A percentile compares a stretch with the other conserved stretches of the same genome.
Evolutionary conservation across 1,284 basidiomycete genomes (phyloP).

Genomic region (Caloboletus firmus): DNA sequence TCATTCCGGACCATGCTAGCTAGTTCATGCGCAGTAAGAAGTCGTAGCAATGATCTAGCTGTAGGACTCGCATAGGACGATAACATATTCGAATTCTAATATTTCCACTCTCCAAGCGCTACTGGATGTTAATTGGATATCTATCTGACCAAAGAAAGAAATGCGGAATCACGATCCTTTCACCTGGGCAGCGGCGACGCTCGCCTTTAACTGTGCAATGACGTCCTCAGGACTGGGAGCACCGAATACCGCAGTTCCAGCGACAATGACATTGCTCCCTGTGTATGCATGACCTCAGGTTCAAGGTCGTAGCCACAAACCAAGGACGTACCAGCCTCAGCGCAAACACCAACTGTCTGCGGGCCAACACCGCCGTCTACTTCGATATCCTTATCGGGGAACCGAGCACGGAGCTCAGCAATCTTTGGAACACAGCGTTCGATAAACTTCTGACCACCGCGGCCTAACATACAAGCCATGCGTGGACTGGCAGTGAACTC

Average conservation of each 20-base stretch:
- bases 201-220: slow-evolving; percentile 70
- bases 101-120: not conserved
- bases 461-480: slow-evolving; percentile 47
- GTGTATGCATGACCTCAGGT: slow-evolving; percentile 3
- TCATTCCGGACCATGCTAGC: slow-evolving; percentile 17
- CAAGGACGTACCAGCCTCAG: slow-evolving; percentile 73
- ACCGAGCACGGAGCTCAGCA: slow-evolving; percentile 86
- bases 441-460: slow-evolving; percentile 96
- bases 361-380: slow-evolving; percentile 97
- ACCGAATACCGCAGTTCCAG: slow-evolving; percentile 94
- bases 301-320: not conserved
- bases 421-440: slow-evolving; percentile 93
- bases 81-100: slow-evolving; percentile 34
- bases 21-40: slow-evolving; percentile 11
- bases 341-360: slow-evolving; percentile 87
- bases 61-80: slow-evolving; percentile 21
- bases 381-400: slow-evolving; percentile 92
- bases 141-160: not conserved
- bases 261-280: slow-evolving; percentile 98
- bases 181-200: slow-evolving; percentile 69
- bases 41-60: slow-evolving; percentile 13
- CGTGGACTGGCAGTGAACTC: not conserved
- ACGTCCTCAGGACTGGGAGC: slow-evolving; percentile 78
- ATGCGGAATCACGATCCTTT: slow-evolving; percentile 31
- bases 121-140: not conserved